Percentiles rank a stretch among this genome's conserved stretches.
Evolutionary conservation across 805 yeast species (phyloP).

Genomic region (Lachancea mirantina): DNA sequence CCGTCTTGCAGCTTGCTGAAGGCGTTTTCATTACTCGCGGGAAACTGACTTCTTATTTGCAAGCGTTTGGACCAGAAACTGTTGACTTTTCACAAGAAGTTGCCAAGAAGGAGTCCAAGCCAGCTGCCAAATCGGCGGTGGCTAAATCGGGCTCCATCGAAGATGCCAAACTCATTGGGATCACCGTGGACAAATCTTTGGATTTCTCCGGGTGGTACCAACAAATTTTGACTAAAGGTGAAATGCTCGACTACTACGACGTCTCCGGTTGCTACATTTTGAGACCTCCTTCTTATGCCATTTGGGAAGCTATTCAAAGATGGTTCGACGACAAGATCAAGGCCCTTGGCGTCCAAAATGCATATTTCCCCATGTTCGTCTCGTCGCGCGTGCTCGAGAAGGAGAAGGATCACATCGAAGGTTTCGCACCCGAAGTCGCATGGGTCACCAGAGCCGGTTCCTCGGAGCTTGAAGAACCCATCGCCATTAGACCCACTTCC

Average conservation of each 20-base stretch:
- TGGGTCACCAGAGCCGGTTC: slow-evolving; percentile 98
- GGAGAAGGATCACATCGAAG: slow-evolving; percentile 98
- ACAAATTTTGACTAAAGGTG: slow-evolving; percentile 93
- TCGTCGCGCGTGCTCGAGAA: slow-evolving; percentile 86
- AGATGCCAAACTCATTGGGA: slow-evolving; percentile 90
- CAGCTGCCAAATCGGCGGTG: slow-evolving; percentile 24
- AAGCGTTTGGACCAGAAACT: slow-evolving; percentile 37
- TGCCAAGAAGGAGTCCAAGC: slow-evolving; percentile 28
- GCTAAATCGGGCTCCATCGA: slow-evolving; percentile 48
- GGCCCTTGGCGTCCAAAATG: slow-evolving; percentile 83
- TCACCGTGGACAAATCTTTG: slow-evolving; percentile 83
- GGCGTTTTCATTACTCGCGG: slow-evolving; percentile 18
- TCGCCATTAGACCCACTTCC: slow-evolving; percentile 98
- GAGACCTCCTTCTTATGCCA: slow-evolving; percentile 89
- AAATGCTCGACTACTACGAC: slow-evolving; percentile 96
- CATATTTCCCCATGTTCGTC: slow-evolving; percentile 98
- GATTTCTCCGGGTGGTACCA: slow-evolving; percentile 98
- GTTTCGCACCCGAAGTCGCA: slow-evolving; percentile 99
- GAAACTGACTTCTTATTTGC: slow-evolving; percentile 29
- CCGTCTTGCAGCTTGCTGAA: slow-evolving; percentile 24
- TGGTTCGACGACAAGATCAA: slow-evolving; percentile 81
- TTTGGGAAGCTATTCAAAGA: slow-evolving; percentile 91
- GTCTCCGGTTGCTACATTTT: slow-evolving; percentile 97
- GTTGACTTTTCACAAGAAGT: slow-evolving; percentile 44
- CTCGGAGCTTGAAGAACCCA: slow-evolving; percentile 93